Percentiles rank a stretch among this genome's conserved stretches.
phyloP scores from a whole-genome alignment of 2,329 filamentous ascomycete genomes.

The Botrytis galanthina region DNA sequence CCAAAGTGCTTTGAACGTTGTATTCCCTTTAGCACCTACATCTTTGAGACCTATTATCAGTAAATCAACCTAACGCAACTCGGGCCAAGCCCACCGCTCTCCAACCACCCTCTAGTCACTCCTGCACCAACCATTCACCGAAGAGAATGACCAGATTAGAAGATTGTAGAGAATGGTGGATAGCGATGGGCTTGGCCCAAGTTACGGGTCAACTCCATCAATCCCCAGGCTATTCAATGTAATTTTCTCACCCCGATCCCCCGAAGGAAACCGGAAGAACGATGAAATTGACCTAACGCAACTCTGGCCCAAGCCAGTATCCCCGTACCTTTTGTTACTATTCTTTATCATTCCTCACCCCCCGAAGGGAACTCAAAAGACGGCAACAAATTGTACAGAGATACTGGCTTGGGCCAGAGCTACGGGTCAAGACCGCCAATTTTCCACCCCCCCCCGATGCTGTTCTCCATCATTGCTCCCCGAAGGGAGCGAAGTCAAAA shows the following conservation, averaged over 20 bases:
- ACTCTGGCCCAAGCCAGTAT: not conserved
- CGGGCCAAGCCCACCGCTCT: not conserved
- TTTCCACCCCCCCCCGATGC: not conserved
- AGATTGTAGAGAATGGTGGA: not conserved
- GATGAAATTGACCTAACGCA: slow-evolving; percentile 2
- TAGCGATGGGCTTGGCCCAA: not conserved
- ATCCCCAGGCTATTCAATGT: not conserved
- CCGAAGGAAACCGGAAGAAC: not conserved
- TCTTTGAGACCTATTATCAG: not conserved
- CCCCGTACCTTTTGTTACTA: not conserved
- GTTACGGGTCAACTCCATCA: not conserved
- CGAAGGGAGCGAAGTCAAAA: not conserved
- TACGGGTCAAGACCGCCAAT: not conserved
- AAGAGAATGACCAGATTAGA: not conserved
- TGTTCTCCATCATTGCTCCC: not conserved
- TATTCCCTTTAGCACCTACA: not conserved
- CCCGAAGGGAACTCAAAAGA: not conserved
- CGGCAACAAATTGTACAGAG: not conserved
- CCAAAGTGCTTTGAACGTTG: not conserved
- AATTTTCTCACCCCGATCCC: no score
- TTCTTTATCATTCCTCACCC: not conserved
- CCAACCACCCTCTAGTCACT: not conserved
- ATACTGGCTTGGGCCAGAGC: not conserved
- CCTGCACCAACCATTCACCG: no score
- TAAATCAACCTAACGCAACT: not conserved